Conservation (phyloP, 306 rosid genomes). For the Quercus agrifolia region DNA sequence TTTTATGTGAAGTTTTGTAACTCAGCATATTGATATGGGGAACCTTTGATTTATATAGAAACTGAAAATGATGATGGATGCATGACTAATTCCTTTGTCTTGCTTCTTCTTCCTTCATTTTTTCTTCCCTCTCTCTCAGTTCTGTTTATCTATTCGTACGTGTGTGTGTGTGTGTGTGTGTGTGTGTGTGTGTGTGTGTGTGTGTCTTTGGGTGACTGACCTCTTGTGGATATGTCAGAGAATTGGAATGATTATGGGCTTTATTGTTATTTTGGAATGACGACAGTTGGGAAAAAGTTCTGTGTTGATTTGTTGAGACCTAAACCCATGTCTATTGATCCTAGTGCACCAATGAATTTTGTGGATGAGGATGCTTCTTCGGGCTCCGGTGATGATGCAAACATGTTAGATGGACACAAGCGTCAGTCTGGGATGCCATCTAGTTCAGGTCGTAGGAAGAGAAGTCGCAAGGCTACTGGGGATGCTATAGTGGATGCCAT, state of each 20-base stretch:
- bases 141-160: too few relatives aligned
- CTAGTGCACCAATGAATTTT: constrained; percentile 53
- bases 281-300: constrained; percentile 18
- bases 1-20: background rate
- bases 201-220: background rate
- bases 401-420: constrained; percentile 67
- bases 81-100: background rate
- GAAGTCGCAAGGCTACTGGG: constrained; percentile 83
- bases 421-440: constrained; percentile 58
- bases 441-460: constrained; percentile 58
- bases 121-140: background rate
- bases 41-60: background rate
- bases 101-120: background rate
- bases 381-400: constrained; percentile 70
- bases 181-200: background rate
- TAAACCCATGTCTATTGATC: constrained; percentile 32
- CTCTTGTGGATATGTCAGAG: background rate
- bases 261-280: constrained; percentile 15
- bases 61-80: background rate
- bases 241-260: constrained; percentile 20
- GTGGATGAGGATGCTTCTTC: constrained; percentile 82
- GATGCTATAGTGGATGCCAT: constrained; percentile 86
- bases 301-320: constrained; percentile 5
- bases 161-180: background rate
- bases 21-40: background rate